phyloP scores from a whole-genome alignment of 2,329 filamentous ascomycete genomes.

The Blastomyces parvus region DNA sequence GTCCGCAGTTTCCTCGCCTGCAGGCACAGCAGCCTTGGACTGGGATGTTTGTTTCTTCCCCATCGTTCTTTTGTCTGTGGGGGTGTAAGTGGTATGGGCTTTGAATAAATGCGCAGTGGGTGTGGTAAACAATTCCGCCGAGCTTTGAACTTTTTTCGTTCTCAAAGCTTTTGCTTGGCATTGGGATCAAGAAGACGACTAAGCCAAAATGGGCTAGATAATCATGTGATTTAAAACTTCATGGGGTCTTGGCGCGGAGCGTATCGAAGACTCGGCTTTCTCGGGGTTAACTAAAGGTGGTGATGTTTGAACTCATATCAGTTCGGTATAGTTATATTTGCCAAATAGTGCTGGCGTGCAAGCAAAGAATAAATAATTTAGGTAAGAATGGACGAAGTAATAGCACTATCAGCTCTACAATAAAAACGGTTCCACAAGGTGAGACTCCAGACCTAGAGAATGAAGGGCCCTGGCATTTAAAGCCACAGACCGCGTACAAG shows the following conservation, averaged over 20 bases:
- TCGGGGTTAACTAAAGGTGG: too few relatives aligned
- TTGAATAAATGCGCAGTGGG: not conserved
- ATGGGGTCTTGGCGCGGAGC: not conserved
- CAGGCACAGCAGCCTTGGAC: constrained; percentile 15
- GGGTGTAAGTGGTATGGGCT: not conserved
- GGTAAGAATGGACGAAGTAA: too few relatives aligned
- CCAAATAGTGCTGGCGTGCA: too few relatives aligned
- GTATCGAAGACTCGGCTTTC: not conserved
- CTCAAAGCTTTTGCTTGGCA: not conserved
- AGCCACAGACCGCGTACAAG: too few relatives aligned
- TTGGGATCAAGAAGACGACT: not conserved
- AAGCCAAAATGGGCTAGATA: not conserved
- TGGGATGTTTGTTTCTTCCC: constrained; percentile 29
- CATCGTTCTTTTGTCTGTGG: constrained; percentile 18
- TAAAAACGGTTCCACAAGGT: too few relatives aligned
- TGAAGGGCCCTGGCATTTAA: too few relatives aligned
- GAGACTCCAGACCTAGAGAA: too few relatives aligned
- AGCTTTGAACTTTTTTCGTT: constrained; percentile 4
- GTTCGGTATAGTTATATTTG: too few relatives aligned
- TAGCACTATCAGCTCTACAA: too few relatives aligned
- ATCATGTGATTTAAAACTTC: not conserved
- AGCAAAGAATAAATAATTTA: too few relatives aligned
- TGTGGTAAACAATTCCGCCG: not conserved
- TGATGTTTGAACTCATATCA: too few relatives aligned
- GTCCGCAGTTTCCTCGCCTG: constrained; percentile 15